A percentile compares a stretch with the other conserved stretches of the same genome.
Conservation (phyloP, 768 basidiomycete species). For the Termitomyces eurrhizus region DNA sequence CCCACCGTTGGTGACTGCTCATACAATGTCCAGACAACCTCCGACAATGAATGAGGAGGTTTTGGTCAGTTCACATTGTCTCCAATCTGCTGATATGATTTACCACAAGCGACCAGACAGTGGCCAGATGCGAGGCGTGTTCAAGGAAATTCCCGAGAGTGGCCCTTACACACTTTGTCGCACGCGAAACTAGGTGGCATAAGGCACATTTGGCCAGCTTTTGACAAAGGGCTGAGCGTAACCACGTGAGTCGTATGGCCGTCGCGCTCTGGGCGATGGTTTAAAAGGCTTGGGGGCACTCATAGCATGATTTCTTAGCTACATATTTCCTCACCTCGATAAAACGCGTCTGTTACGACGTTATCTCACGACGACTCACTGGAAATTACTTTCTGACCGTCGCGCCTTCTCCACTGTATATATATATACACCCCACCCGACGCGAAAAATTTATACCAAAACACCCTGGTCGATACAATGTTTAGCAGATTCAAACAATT, state of each 20-base stretch:
- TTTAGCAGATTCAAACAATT: background rate
- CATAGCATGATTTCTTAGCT: background rate
- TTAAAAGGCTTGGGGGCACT: background rate
- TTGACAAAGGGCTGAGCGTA: constrained; percentile 9
- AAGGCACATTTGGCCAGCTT: background rate
- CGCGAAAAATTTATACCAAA: background rate
- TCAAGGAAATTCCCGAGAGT: constrained; percentile 10
- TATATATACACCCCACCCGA: background rate
- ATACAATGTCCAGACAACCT: background rate
- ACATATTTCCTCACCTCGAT: background rate
- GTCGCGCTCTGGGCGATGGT: constrained; percentile 2
- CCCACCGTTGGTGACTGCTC: background rate
- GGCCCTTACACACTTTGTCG: constrained; percentile 2
- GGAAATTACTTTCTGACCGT: background rate
- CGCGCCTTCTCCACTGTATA: background rate
- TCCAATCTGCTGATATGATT: background rate
- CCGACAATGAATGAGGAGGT: background rate
- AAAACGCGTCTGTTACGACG: background rate
- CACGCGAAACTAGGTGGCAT: background rate
- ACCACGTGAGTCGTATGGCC: constrained; percentile 5
- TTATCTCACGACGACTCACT: background rate
- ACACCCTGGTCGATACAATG: background rate
- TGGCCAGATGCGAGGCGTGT: background rate
- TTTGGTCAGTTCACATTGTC: background rate
- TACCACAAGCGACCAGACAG: background rate